Percentiles rank a stretch among this genome's conserved stretches.
Conservation (phyloP, 768 basidiomycete genomes). For the Asterophora lycoperdoides region DNA sequence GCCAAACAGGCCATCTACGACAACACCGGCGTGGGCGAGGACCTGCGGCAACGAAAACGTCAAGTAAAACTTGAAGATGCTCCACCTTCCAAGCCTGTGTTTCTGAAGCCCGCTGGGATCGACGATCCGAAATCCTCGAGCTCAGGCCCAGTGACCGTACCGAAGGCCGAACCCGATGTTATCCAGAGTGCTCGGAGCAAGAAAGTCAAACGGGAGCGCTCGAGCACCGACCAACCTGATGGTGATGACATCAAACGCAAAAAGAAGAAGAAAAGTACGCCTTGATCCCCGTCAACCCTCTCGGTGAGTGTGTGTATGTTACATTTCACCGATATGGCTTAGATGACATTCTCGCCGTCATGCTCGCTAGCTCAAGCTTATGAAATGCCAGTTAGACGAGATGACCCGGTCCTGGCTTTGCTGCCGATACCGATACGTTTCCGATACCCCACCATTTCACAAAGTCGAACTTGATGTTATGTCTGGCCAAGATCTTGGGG, state of each 20-base stretch:
- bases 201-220: constrained; percentile 29
- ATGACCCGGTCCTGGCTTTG: not conserved
- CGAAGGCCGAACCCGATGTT: constrained; percentile 12
- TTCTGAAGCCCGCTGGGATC: constrained; percentile 56
- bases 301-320: not conserved
- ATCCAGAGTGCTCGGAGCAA: constrained; percentile 27
- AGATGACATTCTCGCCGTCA: not conserved
- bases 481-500: not conserved
- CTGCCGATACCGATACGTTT: too few species aligned
- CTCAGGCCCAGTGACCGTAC: constrained; percentile 4
- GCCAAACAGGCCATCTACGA: constrained; percentile 46
- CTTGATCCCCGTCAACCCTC: not conserved
- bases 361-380: not conserved
- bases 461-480: not conserved
- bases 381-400: constrained; percentile 1
- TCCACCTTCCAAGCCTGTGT: constrained; percentile 20
- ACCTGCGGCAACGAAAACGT: constrained; percentile 34
- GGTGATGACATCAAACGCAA: constrained; percentile 28
- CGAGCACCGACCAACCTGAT: constrained; percentile 16
- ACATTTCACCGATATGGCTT: constrained; percentile 1
- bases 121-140: constrained; percentile 37
- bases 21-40: constrained; percentile 43
- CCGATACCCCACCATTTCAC: not conserved
- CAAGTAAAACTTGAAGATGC: not conserved
- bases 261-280: constrained; percentile 31